These are phyloP conservation scores for Fusarium nodosum DNA, from an alignment of 2,329 filamentous ascomycete species.

Conservation along the genomic window DNA sequence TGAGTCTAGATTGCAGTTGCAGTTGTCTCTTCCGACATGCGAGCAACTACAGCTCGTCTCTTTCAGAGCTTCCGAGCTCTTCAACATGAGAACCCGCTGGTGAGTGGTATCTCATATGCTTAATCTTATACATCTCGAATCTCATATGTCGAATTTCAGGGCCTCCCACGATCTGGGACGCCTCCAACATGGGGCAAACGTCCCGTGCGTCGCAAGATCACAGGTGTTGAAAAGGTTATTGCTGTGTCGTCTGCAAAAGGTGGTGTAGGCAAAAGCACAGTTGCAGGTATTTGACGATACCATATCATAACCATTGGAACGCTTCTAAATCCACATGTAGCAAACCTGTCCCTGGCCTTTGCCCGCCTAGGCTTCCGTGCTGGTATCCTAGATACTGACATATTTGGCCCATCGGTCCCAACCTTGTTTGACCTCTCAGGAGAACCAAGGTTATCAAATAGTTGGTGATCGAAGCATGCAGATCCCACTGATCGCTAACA, in stretches of 20 bases:
- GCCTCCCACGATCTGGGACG: conserved; percentile 81
- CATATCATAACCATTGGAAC: not conserved
- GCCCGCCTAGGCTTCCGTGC: conserved; percentile 84
- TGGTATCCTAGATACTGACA: conserved; percentile 94
- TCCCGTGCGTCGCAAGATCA: conserved; percentile 83
- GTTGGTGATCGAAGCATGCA: conserved; percentile 61
- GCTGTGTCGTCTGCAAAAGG: conserved; percentile 98
- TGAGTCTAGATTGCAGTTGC: not conserved
- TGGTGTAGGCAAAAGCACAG: conserved; percentile 97
- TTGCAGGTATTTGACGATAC: conserved; percentile 71
- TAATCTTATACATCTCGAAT: not conserved
- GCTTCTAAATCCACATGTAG: conserved; percentile 52
- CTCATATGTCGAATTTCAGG: conserved; percentile 64
- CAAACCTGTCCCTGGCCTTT: conserved; percentile 88
- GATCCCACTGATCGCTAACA: conserved; percentile 15
- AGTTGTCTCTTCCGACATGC: conserved; percentile 53
- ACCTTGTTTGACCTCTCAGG: conserved; percentile 86
- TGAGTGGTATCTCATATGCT: conserved; percentile 53
- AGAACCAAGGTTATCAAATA: conserved; percentile 80
- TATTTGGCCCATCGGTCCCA: conserved; percentile 95
- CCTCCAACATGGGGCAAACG: conserved; percentile 74
- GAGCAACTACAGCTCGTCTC: conserved; percentile 54
- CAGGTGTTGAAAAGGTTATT: conserved; percentile 89
- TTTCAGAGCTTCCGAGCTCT: conserved; percentile 53
- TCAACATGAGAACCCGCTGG: conserved; percentile 88